Evolutionary conservation across 306 rosid genomes (phyloP).

Genomic region (Cicer chorassanicum): DNA sequence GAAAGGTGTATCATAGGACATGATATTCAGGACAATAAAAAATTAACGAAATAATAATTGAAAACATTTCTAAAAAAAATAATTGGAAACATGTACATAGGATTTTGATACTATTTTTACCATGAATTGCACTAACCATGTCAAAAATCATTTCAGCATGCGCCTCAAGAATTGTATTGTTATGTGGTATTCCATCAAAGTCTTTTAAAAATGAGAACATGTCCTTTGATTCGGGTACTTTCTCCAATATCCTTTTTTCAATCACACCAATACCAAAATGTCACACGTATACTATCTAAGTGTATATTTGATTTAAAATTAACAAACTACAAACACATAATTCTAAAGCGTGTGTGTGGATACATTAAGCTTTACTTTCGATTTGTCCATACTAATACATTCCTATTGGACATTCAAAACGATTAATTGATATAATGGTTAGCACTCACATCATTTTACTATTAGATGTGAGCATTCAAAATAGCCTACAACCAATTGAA

Average conservation of each 20-base stretch:
- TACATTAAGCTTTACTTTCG: no score
- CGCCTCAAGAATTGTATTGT: conserved; percentile 38
- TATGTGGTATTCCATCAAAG: conserved; percentile 40
- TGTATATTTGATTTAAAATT: not conserved
- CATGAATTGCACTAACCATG: conserved; percentile 40
- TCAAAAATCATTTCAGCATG: conserved; percentile 46
- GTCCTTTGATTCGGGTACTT: conserved; percentile 40
- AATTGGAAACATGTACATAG: no score
- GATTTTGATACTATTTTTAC: not conserved
- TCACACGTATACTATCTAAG: not conserved
- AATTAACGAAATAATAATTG: no score
- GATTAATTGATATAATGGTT: no score
- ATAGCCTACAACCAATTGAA: no score
- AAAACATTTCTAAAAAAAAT: no score
- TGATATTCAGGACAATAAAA: not conserved
- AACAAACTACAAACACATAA: not conserved
- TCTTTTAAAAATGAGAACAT: conserved; percentile 47
- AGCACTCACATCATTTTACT: no score
- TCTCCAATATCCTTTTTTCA: conserved; percentile 47
- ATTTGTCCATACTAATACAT: no score
- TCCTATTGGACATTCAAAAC: no score
- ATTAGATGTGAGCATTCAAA: no score
- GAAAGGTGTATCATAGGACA: not conserved
- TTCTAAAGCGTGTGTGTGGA: no score
- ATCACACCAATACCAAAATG: not conserved